A percentile compares a stretch with the other conserved stretches of the same genome.
Conservation (phyloP, 202 grass and related monocot genomes). For the Schoenoplectus triqueter region DNA sequence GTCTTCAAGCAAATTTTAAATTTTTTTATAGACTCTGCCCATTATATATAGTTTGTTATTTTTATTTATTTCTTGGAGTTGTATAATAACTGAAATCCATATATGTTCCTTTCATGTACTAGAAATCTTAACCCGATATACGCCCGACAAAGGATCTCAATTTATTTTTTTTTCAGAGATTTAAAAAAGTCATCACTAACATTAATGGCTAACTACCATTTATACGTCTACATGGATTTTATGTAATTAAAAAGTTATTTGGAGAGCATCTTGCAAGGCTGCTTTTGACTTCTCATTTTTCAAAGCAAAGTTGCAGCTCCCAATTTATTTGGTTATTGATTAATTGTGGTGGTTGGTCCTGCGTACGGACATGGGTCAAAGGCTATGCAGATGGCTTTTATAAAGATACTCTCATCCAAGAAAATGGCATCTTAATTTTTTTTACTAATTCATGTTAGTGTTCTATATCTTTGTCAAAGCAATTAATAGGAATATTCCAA, state of each 20-base stretch:
- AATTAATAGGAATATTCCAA: not conserved
- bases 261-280: not conserved
- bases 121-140: not conserved
- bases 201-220: too few relatives aligned
- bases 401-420: not conserved
- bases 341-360: too few relatives aligned
- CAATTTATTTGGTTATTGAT: not conserved
- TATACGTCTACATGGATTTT: too few relatives aligned
- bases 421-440: not conserved
- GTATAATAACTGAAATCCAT: not conserved
- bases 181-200: not conserved
- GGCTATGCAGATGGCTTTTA: not conserved
- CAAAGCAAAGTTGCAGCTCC: not conserved
- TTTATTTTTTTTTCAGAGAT: not conserved
- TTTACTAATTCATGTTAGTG: not conserved
- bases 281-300: not conserved
- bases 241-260: not conserved
- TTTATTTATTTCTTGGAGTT: slow-evolving; percentile 5
- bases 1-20: too few relatives aligned
- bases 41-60: not conserved
- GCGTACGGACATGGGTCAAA: not conserved
- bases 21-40: not conserved
- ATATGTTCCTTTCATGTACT: not conserved
- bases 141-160: not conserved
- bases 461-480: not conserved